Evolutionary conservation across 1,284 basidiomycete genomes (phyloP), one percentile per base, ranked within the genome.

Genomic region (Marasmius tenuissimus): DNA sequence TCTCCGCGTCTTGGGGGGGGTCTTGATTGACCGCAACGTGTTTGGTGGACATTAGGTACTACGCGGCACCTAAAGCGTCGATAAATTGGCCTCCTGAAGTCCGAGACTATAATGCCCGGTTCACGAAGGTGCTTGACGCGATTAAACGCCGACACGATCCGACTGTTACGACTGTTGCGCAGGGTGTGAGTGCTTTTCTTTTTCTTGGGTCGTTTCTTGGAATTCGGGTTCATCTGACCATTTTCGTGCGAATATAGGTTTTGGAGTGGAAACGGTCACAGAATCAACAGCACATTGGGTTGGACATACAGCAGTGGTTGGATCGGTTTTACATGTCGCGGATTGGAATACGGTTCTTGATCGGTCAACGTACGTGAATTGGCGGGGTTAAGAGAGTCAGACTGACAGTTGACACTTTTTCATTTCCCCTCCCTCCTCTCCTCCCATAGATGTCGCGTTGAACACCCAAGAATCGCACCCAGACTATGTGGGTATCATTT

Each of bases 401-500:
- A 27, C 27, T 2, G 27, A 27, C 27, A 27, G 27, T 4, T 27
- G 27, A 27, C 27, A 27, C 27, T 27, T 27, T 27, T 27, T 27
- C 4, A 4, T 27, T 2, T 27, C 27, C 4, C 27, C 27, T 27
- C 27, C 27, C 9, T 20, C 51, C 61, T 55, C 61, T 54, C 59
- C 33, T 57, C 57, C 14, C 53, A 33, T 63, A 95, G 93, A 97
- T 68, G 91, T 98, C 65, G 95, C 96, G 2, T 80, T 98, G 53
- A 97, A 97, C 73, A 94, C 91, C 0, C 86, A 96, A 57, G 88
- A 93, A 67, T 85, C 94, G 0, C 94, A 97, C 70, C 83, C 87
- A 61, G 91, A 96, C 73, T 97, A 97, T 71, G 97, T 99, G 40
- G 97, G 97, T 7, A 98, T 99, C 72, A 99, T 99, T 71, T 99